phyloP scores from a whole-genome alignment of 805 yeast species.

The Yarrowia deformans region DNA sequence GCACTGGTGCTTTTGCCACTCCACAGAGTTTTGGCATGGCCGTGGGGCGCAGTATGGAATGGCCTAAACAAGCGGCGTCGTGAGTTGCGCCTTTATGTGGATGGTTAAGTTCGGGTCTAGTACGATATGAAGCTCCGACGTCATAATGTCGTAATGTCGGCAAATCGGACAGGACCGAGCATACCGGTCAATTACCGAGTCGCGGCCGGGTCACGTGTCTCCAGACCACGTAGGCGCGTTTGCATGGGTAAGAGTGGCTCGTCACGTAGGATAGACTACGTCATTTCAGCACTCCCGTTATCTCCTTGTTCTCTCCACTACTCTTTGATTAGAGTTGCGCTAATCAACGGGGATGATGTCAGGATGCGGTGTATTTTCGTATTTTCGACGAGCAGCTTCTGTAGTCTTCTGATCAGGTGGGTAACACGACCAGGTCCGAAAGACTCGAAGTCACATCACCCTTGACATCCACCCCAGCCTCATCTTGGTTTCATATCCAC shows the following conservation, averaged over 20 bases:
- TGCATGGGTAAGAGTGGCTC: too few species aligned
- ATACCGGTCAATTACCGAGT: constrained; percentile 5
- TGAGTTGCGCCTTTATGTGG: constrained; percentile 7
- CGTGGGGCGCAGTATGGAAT: constrained; percentile 29
- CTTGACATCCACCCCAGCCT: neutral
- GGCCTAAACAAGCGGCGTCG: constrained; percentile 14
- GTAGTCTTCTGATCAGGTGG: too few species aligned
- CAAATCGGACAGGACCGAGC: neutral
- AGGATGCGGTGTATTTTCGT: neutral
- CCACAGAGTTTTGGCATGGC: constrained; percentile 3
- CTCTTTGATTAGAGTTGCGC: neutral
- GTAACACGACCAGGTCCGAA: too few species aligned
- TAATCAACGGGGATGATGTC: neutral
- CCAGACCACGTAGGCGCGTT: neutral
- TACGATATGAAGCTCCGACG: neutral
- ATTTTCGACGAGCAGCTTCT: neutral
- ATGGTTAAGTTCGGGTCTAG: constrained; percentile 16
- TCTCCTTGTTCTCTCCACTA: neutral
- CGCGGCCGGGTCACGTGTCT: neutral
- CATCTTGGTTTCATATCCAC: neutral
- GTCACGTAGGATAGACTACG: neutral
- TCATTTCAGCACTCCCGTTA: neutral
- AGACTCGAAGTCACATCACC: neutral
- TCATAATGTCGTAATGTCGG: too few species aligned
- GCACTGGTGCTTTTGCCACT: constrained; percentile 4